Conservation (phyloP, 805 yeast species). For the Hanseniaspora jakobsenii region DNA sequence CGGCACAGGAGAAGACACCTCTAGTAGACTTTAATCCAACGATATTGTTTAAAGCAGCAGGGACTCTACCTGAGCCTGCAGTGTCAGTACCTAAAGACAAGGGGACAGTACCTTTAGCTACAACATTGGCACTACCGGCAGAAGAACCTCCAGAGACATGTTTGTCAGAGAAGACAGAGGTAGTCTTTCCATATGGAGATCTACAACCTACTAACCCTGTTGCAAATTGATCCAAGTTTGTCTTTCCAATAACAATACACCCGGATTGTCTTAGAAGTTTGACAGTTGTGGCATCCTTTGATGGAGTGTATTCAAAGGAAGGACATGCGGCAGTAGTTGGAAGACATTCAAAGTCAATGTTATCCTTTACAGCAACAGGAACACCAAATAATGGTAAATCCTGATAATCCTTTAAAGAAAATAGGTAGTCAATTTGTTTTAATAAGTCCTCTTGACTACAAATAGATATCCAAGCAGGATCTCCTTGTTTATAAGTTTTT, state of each 20-base stretch:
- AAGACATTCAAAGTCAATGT: conserved; percentile 74
- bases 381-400: conserved; percentile 74
- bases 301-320: conserved; percentile 56
- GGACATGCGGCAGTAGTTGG: conserved; percentile 95
- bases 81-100: conserved; percentile 89
- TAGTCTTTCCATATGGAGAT: conserved; percentile 86
- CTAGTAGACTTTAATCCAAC: conserved; percentile 87
- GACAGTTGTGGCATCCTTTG: conserved; percentile 65
- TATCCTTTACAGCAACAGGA: conserved; percentile 89
- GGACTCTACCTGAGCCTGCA: conserved; percentile 96
- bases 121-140: conserved; percentile 90
- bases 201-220: conserved; percentile 94
- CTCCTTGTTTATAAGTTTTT: conserved; percentile 34
- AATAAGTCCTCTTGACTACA: conserved; percentile 48
- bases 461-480: conserved; percentile 88
- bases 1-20: conserved; percentile 74
- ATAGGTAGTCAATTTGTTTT: conserved; percentile 70
- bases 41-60: conserved; percentile 85
- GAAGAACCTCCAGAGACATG: conserved; percentile 94
- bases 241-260: conserved; percentile 86
- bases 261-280: conserved; percentile 69
- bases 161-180: conserved; percentile 58
- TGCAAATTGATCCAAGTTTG: conserved; percentile 93
- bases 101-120: conserved; percentile 82
- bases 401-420: conserved; percentile 45